phyloP scores from a whole-genome alignment of 148 eudicot genomes.

The Silene uniflora region DNA sequence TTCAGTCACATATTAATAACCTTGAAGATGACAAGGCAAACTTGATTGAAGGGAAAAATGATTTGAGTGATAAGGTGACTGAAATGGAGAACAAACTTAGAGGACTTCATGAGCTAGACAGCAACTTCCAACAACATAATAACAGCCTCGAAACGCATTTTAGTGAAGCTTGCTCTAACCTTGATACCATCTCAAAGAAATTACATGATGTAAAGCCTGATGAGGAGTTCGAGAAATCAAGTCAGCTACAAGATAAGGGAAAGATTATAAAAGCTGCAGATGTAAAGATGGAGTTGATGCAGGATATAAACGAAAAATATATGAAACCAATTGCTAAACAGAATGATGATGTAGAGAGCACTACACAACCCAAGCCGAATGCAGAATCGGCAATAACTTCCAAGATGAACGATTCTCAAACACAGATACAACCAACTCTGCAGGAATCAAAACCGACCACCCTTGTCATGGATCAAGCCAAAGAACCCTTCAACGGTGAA shows the following conservation, averaged over 20 bases:
- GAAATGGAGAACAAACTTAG: constrained; percentile 59
- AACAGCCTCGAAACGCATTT: constrained; percentile 42
- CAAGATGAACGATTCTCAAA: not conserved
- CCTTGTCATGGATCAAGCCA: constrained; percentile 9
- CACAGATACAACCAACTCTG: not conserved
- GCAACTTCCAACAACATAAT: constrained; percentile 38
- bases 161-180: constrained; percentile 39
- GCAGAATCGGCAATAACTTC: constrained; percentile 6
- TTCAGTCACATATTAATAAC: constrained; percentile 54
- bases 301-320: not conserved
- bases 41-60: constrained; percentile 43
- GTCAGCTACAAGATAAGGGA: constrained; percentile 6
- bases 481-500: constrained; percentile 3
- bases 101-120: constrained; percentile 45
- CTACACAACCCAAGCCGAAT: constrained; percentile 10
- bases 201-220: constrained; percentile 43
- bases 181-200: constrained; percentile 46
- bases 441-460: constrained; percentile 7
- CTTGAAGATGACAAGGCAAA: constrained; percentile 68
- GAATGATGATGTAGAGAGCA: constrained; percentile 8
- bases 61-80: constrained; percentile 38
- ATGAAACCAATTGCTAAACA: constrained; percentile 2
- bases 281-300: not conserved
- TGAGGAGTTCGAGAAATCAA: constrained; percentile 39
- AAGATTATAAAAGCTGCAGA: constrained; percentile 15